phyloP scores from a whole-genome alignment of 2,329 filamentous ascomycete genomes.

The Hypoxylon rubiginosum region DNA sequence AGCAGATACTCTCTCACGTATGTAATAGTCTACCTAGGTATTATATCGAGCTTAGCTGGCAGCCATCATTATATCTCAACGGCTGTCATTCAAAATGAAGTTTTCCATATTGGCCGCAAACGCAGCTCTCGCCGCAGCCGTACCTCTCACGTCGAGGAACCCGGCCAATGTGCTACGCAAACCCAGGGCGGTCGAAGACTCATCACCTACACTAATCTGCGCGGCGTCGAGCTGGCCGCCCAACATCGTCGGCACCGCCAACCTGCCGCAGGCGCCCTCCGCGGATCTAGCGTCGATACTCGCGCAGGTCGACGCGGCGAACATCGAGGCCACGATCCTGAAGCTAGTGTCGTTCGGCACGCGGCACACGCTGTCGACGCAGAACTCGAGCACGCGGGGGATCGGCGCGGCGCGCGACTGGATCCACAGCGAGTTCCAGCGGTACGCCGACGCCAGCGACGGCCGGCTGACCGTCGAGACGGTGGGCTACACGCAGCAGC shows the following conservation, averaged over 20 bases:
- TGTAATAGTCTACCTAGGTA: no score
- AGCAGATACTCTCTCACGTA: not conserved
- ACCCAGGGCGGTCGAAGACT: slow-evolving; percentile 6
- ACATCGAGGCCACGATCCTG: slow-evolving; percentile 64
- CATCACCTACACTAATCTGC: slow-evolving; percentile 42
- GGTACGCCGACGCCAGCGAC: slow-evolving; percentile 62
- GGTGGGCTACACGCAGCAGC: slow-evolving; percentile 64
- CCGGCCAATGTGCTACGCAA: slow-evolving; percentile 37
- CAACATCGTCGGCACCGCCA: slow-evolving; percentile 45
- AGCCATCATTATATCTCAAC: not conserved
- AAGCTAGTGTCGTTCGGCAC: slow-evolving; percentile 70
- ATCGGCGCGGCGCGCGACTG: slow-evolving; percentile 70
- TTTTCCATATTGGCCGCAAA: slow-evolving; percentile 25
- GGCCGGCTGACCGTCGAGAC: slow-evolving; percentile 65
- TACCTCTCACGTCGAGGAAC: slow-evolving; percentile 41
- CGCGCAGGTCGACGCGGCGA: slow-evolving; percentile 53
- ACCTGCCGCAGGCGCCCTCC: slow-evolving; percentile 49
- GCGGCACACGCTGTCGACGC: slow-evolving; percentile 67
- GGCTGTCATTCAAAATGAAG: slow-evolving; percentile 29
- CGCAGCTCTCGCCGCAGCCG: slow-evolving; percentile 34
- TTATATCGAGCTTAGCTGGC: not conserved
- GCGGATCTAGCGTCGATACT: slow-evolving; percentile 48
- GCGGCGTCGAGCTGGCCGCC: slow-evolving; percentile 50
- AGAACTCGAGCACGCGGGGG: slow-evolving; percentile 64
- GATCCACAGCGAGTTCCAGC: slow-evolving; percentile 65